A percentile compares a stretch with the other conserved stretches of the same genome.
phyloP scores from a whole-genome alignment of 768 basidiomycete genomes.

The Trametopsis cervina region DNA sequence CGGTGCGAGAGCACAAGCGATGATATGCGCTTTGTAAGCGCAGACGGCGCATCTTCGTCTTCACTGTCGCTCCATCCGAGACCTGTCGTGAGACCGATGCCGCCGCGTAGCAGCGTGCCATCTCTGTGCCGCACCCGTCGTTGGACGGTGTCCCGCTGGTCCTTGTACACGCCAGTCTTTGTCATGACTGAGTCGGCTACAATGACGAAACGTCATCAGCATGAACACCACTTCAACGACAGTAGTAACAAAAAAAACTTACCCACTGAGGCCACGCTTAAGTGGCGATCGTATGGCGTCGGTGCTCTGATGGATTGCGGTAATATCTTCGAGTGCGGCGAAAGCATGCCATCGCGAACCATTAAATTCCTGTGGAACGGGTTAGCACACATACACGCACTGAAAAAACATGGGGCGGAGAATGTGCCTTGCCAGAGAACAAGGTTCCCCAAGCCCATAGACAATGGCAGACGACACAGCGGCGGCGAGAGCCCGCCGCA shows the following conservation, averaged over 20 bases:
- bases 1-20: constrained; percentile 17
- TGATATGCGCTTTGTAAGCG: constrained; percentile 30
- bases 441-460: too few species aligned
- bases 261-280: constrained; percentile 23
- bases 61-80: constrained; percentile 39
- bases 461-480: too few species aligned
- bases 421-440: too few species aligned
- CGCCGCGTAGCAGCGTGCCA: constrained; percentile 29
- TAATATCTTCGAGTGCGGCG: constrained; percentile 33
- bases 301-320: constrained; percentile 17
- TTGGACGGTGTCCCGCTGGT: constrained; percentile 29
- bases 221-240: not conserved
- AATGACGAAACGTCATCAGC: not conserved
- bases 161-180: constrained; percentile 30
- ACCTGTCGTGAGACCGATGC: constrained; percentile 35
- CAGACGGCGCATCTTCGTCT: constrained; percentile 35
- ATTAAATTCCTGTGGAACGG: constrained; percentile 27
- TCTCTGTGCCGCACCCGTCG: constrained; percentile 31
- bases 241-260: constrained; percentile 5
- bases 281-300: constrained; percentile 17
- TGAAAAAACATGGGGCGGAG: too few species aligned
- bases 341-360: constrained; percentile 33
- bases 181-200: constrained; percentile 23
- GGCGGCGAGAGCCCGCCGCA: too few species aligned
- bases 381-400: not conserved